Evolutionary conservation across 495 filamentous ascomycete species (phyloP).

Genomic region (Lindgomyces ingoldianus): DNA sequence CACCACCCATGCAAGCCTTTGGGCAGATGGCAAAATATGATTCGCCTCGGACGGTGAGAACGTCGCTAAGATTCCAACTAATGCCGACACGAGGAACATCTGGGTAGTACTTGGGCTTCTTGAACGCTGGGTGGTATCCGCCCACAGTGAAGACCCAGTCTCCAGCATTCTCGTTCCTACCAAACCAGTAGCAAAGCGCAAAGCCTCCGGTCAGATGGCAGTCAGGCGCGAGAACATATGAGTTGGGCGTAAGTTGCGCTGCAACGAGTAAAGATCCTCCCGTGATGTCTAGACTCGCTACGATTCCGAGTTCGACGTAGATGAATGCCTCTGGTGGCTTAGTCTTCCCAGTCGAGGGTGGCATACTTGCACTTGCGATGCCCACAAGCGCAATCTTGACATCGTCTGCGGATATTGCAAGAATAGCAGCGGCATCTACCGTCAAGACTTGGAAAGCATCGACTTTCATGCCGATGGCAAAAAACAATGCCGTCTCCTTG

Average conservation of each 20-base stretch:
- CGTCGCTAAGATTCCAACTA: background rate
- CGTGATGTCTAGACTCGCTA: background rate
- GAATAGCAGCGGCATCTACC: too few species aligned
- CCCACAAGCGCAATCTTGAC: too few species aligned
- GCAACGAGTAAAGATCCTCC: background rate
- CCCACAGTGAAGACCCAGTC: slow-evolving; percentile 18
- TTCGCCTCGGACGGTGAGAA: slow-evolving; percentile 5
- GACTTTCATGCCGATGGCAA: too few species aligned
- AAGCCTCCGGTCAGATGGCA: background rate
- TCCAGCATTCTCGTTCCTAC: background rate
- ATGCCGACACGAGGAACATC: background rate
- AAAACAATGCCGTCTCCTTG: too few species aligned
- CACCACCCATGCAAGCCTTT: slow-evolving; percentile 11
- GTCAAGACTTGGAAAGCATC: too few species aligned
- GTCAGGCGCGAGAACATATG: background rate
- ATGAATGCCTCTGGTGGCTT: too few species aligned
- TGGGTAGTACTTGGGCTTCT: background rate
- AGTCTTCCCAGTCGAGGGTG: too few species aligned
- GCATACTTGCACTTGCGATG: too few species aligned
- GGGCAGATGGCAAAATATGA: slow-evolving; percentile 13
- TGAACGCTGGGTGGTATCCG: slow-evolving; percentile 15
- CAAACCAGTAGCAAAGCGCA: background rate
- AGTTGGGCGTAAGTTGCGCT: background rate
- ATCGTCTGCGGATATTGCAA: too few species aligned
- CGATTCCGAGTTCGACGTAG: background rate